Conservation (phyloP, 2,329 filamentous ascomycete species). For the Clonostachys byssicola region DNA sequence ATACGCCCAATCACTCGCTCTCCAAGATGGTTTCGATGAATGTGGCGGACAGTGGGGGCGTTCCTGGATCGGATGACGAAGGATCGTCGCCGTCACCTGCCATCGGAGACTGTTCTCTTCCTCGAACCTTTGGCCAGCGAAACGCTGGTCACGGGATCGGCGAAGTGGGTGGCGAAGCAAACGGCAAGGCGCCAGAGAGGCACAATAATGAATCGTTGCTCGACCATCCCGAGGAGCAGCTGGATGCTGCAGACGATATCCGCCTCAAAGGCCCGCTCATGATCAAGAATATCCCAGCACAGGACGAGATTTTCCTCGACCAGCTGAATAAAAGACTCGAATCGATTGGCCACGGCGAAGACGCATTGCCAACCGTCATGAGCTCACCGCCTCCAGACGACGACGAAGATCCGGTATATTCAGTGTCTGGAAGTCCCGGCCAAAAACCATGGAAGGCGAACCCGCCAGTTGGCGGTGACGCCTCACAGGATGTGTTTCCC, state of each 20-base stretch:
- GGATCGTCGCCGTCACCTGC: constrained; percentile 7
- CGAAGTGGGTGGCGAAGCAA: background rate
- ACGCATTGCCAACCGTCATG: constrained; percentile 40
- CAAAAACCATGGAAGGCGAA: constrained; percentile 2
- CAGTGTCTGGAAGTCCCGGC: background rate
- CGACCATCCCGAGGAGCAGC: constrained; percentile 14
- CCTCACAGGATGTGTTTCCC: constrained; percentile 10
- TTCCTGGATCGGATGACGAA: constrained; percentile 16
- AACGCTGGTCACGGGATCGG: constrained; percentile 1
- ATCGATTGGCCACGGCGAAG: constrained; percentile 38
- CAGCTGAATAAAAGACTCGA: constrained; percentile 47
- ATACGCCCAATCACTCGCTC: constrained; percentile 58
- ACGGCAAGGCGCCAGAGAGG: background rate
- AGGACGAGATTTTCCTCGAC: constrained; percentile 50
- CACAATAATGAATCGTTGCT: constrained; percentile 3
- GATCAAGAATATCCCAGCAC: constrained; percentile 49
- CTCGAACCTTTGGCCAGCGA: background rate
- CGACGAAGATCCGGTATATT: background rate
- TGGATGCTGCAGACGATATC: constrained; percentile 37
- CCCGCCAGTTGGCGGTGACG: constrained; percentile 12
- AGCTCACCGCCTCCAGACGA: constrained; percentile 22
- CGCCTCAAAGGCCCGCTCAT: constrained; percentile 47
- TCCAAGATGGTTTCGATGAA: constrained; percentile 42
- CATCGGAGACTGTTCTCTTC: background rate
- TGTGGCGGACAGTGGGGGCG: constrained; percentile 26